Conservation (phyloP, 306 rosid genomes). For the Prosopis cineraria region DNA sequence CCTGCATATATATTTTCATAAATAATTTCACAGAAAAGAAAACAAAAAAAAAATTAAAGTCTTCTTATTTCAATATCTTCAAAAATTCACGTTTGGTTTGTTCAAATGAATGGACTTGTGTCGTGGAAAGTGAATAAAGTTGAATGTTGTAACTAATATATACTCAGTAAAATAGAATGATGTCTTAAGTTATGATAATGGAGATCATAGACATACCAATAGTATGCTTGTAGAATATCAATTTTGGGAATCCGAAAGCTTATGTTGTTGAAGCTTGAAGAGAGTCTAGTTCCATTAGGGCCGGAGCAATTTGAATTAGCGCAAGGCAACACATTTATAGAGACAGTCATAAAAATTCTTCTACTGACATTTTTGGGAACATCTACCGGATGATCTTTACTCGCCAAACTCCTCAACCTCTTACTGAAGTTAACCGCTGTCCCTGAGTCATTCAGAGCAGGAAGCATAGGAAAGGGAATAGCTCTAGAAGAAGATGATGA, state of each 20-base stretch:
- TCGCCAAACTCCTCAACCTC: slow-evolving; percentile 38
- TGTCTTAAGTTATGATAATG: not conserved
- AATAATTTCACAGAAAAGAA: not conserved
- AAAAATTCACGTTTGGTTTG: no score
- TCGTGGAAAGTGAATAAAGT: no score
- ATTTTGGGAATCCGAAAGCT: slow-evolving; percentile 36
- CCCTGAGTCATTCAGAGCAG: not conserved
- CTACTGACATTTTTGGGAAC: slow-evolving; percentile 34
- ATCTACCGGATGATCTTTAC: slow-evolving; percentile 29
- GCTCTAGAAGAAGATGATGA: slow-evolving; percentile 6
- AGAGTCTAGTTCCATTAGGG: slow-evolving; percentile 13
- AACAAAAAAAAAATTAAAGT: no score
- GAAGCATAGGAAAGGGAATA: slow-evolving; percentile 34
- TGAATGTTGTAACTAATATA: no score
- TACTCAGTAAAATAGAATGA: no score
- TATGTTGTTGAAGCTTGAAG: slow-evolving; percentile 43
- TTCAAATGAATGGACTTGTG: no score
- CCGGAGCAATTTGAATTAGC: slow-evolving; percentile 33
- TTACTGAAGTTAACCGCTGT: slow-evolving; percentile 28
- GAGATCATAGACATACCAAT: slow-evolving; percentile 34
- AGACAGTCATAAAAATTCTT: slow-evolving; percentile 30
- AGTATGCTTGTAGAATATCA: slow-evolving; percentile 43
- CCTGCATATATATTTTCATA: slow-evolving; percentile 12
- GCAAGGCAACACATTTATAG: slow-evolving; percentile 38
- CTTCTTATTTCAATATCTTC: no score